Evolutionary conservation across 1,284 basidiomycete species (phyloP), one percentile per base, ranked within the genome.

Genomic region (Heterobasidion occidentale): DNA sequence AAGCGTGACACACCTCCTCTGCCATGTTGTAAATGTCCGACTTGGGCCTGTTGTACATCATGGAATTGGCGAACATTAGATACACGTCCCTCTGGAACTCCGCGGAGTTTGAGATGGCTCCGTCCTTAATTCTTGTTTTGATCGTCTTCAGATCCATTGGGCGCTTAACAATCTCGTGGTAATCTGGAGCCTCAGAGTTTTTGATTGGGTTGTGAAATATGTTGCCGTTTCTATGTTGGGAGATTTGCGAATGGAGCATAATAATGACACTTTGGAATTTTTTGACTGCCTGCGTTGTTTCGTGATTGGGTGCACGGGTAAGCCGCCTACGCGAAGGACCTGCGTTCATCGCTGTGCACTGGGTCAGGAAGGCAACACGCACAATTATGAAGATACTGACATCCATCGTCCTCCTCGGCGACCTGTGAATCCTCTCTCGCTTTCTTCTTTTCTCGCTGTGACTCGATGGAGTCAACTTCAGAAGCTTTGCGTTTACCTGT

Each of bases 61-160:
- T 88, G 12, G 94, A 92, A 66, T 98, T 98, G 38, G 93, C 91
- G 70, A 96, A 95, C 87, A 98, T 93, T 58, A 97, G 75, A 65
- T 85, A 88, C 7, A 96, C 83, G 64, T 97, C 94, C 59, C 92
- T 77, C 68, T 94, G 89, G 65, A 90, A 94, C 68, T 97, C 93
- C 45, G 86, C 77, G 2, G 90, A 89, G 60, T 82, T 92, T 5
- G 79, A 74, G 51, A 96, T 91, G 2, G 80, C 64, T 0, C 93
- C 93, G 64, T 94, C 90, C 65, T 89, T 89, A 61, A 97, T 85
- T 59, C 81, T 80, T 15, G 77, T 77, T 67, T 90, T 90, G 67
- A 98, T 88, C 1, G 90, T 94, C 70, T 93, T 94, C 55, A 98
- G 77, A 68, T 96, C 94, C 83, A 94, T 94, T 0, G 95, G 93